These are phyloP conservation scores for Saccharomyces hybrid DNA, from an alignment of 1,139 yeast species.

Conservation along the genomic window DNA sequence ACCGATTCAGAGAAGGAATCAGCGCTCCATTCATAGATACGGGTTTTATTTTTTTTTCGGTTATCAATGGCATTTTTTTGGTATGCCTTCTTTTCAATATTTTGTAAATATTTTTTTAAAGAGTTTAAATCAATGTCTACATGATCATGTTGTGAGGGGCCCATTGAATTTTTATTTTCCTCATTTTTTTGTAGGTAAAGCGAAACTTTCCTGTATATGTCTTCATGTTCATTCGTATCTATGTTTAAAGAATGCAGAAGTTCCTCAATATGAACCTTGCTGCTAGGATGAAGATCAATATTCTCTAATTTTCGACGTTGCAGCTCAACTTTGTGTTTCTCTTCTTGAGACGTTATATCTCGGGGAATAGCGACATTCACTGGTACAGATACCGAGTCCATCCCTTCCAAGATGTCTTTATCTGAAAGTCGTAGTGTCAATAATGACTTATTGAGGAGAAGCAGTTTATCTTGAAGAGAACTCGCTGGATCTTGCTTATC, in stretches of 20 bases:
- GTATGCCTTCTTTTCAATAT: slow-evolving; percentile 14
- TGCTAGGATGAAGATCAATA: neutral
- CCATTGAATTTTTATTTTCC: neutral
- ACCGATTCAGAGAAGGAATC: slow-evolving; percentile 1
- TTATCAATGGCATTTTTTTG: slow-evolving; percentile 14
- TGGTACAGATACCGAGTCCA: neutral
- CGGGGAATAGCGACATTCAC: neutral
- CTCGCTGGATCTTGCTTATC: neutral
- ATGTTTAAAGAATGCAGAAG: neutral
- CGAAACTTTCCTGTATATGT: neutral
- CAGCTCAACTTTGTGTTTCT: neutral
- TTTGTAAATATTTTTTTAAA: slow-evolving; percentile 15
- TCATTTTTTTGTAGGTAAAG: neutral
- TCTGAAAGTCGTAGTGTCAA: neutral
- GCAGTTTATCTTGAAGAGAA: neutral
- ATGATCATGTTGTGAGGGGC: neutral
- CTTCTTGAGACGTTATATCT: neutral
- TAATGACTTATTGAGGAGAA: neutral
- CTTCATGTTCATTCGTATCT: neutral
- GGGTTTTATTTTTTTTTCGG: slow-evolving; percentile 10
- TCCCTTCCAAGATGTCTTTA: neutral
- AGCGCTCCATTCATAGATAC: slow-evolving; percentile 18
- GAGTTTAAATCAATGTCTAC: slow-evolving; percentile 12
- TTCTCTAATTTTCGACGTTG: neutral
- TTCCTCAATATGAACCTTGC: neutral